Base-by-base conservation (phyloP, 2,329 filamentous ascomycete genomes). In the Hypoxylon sp. region DNA sequence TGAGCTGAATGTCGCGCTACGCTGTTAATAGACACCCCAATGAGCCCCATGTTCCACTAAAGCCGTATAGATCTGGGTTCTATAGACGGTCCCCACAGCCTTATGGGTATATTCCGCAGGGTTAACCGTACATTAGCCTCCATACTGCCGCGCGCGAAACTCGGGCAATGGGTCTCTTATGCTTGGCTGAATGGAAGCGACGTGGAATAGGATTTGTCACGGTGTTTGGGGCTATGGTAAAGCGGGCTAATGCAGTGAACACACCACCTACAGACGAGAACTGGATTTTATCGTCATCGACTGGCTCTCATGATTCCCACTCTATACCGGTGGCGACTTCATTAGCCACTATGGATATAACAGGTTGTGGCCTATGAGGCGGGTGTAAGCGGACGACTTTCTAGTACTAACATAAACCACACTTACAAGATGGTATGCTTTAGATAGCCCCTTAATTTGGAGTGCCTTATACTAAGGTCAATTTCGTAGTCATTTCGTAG, bases 11-110 rank as follows among this genome's bases (percentile, higher is more conserved):
- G 44, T 27, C 19, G 46, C 44, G 24, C 15, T 21, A 44, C 37
- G 11, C 55, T 58, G 50, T 48, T 58, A 58, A 58, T 58, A 58
- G 55, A 50, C 39, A n/a, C 6, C 10, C 15, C 19, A 56, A 24
- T 44, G 37, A 56, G 42, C 29, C 17, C 17, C 21, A 31, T 10
- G 54, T 3, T 24, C 39, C 54, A 35, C 42, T 47, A 10, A 6
- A 21, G 27, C 31, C 42, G 29, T 56, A 47, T 56, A 47, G 32
- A 13, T 19, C 35, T 47, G 44, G 17, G 4, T 47, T 35, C 17
- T 47, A 47, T 56, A 56, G 52, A 37, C 17, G 8, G 15, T 24
- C 24, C n/a, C 51, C 21, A 44, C 32, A 55, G 19, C 2, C 35
- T 13, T 35, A 29, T 44, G 15, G 27, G 37, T 32, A 29, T 46